Base-by-base conservation (phyloP, 345 rosid genomes). In the Populus tremula region DNA sequence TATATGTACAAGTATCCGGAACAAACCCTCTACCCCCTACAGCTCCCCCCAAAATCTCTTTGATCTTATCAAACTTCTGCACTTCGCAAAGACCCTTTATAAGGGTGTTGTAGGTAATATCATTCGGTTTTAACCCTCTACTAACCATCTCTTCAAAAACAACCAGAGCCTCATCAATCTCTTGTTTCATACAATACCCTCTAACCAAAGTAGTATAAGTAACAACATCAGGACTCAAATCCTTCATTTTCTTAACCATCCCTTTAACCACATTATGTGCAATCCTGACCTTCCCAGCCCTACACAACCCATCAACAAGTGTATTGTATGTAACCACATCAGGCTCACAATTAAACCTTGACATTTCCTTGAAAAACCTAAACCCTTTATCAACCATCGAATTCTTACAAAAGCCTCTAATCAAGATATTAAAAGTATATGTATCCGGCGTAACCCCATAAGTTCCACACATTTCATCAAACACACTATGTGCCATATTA, bases 1-100 rank as follows among this genome's bases (percentile, higher is more conserved):
- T 91, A 65, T 90, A 86, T 36, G 97, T 94, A 83, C 98, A 93
- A 7, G 91, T 85, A 85, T 91, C 94, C 0, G 96, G 98, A 63
- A 82, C 73, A 78, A 91, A 91, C 29, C 77, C 78, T 73, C 80
- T 80, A 33, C 31, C 78, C 8, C 70, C 82, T 61, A 70, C 35
- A 21, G 78, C 78, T 66, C 84, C 86, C 81, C 77, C 85, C 69
- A 92, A 64, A 75, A 94, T 71, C 8, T 82, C 88, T 70, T 86
- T 91, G 61, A 90, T 87, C 77, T 84, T 87, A 68, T 91, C 93
- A 68, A 83, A 82, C 84, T 83, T 91, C 71, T 76, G 80, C 6
- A 81, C 88, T 78, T 90, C 97, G 45, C 90, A 89, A 79, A 92
- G 91, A 7, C 97, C 98, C 86, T 87, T 90, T 53, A 94, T 78